Base-by-base conservation (phyloP, 768 basidiomycete species). In the Collybiopsis luxurians region DNA sequence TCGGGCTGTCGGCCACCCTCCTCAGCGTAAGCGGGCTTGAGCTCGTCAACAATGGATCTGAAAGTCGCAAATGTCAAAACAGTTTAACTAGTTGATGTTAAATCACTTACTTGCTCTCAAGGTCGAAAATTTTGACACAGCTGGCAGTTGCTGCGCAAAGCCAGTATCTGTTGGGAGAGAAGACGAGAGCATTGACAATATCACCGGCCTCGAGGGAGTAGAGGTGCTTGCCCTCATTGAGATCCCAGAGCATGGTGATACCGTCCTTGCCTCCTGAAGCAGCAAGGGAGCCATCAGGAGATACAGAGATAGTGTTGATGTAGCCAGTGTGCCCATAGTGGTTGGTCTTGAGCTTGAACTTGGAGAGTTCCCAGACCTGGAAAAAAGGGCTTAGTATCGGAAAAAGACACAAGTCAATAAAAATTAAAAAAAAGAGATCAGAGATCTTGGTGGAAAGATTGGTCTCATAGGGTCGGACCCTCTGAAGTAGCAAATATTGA, bases 121-220 rank as follows among this genome's bases (percentile, higher is more conserved):
- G 83, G 75, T 99, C 97, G 70, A 98, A 99, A 75, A 99, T 98
- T 81, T 98, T 98, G 77, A 98, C 91, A 72, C 92, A 94, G 72
- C 88, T 92, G 61, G 92, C 85, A 61, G 97, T 98, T 62, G 97
- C 97, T 66, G 97, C 97, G 72, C 97, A 99, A 62, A 99, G 80
- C 97, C 97, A 99, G 90, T 99, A 99, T 58, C 96, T 89, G 84
- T 99, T 99, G 59, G 97, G 97, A 15, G 93, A 95, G 85, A 99
- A 99, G 72, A 98, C 97, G 64, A 99, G 90, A 59, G 97, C 95
- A 72, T 99, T 98, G 84, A 99, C 95, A 64, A 95, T 80, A 72
- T 99, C 93, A 59, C 95, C 95, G 47, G 97, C 97, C 75, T 99
- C 97, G 58, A 99, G 89, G 53, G 95, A 98, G 84, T 99, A 99